These are phyloP conservation scores for Triticum monococcum DNA, from an alignment of 176 grass and related monocot species.

Conservation along the genomic window DNA sequence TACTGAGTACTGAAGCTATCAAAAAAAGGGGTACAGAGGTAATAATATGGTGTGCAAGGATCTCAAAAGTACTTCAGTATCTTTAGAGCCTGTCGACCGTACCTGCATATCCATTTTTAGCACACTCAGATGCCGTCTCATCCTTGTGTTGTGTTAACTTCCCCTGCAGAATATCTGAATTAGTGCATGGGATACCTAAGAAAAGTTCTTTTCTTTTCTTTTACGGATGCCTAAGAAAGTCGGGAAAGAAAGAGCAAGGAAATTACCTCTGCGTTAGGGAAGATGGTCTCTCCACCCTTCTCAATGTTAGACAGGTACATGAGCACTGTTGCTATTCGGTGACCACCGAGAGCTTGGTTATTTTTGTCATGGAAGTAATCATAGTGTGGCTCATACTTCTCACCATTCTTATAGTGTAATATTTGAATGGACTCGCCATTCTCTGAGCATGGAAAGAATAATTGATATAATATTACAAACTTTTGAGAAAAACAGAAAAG, in stretches of 20 bases:
- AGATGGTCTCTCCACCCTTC: slow-evolving; percentile 89
- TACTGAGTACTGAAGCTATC: not conserved
- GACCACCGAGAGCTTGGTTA: slow-evolving; percentile 80
- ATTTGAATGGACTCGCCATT: slow-evolving; percentile 88
- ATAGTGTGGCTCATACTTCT: slow-evolving; percentile 89
- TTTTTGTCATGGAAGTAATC: slow-evolving; percentile 91
- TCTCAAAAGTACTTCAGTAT: not conserved
- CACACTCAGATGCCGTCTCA: slow-evolving; percentile 79
- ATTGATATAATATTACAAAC: slow-evolving; percentile 17
- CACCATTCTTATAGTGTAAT: slow-evolving; percentile 75
- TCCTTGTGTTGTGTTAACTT: slow-evolving; percentile 73
- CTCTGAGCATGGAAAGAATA: slow-evolving; percentile 39
- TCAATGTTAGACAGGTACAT: slow-evolving; percentile 85
- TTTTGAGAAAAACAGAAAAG: not conserved
- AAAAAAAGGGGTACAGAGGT: not conserved
- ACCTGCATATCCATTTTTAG: slow-evolving; percentile 91
- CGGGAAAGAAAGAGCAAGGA: not conserved
- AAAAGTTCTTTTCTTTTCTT: not conserved
- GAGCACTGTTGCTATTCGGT: slow-evolving; percentile 79
- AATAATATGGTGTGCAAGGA: not conserved
- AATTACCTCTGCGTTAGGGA: slow-evolving; percentile 82
- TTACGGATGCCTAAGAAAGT: not conserved
- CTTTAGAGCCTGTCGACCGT: not conserved
- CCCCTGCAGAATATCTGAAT: slow-evolving; percentile 50
- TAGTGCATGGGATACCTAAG: not conserved